Evolutionary conservation across 2,329 filamentous ascomycete genomes (phyloP), one percentile per base, ranked within the genome.

Genomic region (Fusarium coffeatum): DNA sequence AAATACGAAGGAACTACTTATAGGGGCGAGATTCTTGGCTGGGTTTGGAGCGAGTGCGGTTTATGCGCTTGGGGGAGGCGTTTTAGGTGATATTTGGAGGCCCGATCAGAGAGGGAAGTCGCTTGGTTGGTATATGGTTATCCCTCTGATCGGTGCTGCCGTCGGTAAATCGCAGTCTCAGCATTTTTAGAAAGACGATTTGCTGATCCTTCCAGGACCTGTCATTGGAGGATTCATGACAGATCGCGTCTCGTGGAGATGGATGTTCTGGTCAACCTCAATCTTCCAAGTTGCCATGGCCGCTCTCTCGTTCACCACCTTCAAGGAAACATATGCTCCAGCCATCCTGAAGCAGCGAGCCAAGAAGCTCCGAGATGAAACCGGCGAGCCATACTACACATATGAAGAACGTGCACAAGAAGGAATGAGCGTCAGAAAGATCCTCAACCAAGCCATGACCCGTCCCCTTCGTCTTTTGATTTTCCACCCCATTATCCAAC

Each of bases 401-500:
- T 40, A 79, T 7, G 78, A 74, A 56, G 83, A 86, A 55, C 76
- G 74, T 3, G 75, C 78, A 1, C 75, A 83, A 37, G 40, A 64
- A 12, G 76, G 76, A 2, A 20, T 16, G 74, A 72, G 5, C 68
- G 80, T 9, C 62, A 43, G 4, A 3, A 80, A 18, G 1, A 30
- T 77, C 7, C 48, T 83, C 3, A 54, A 45, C 1, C 70, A 69
- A 8, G 82, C 85, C 5, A 70, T 90, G 42, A 78, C 84, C 10
- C 83, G 89, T 0, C 89, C 89, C 0, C 82, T 89, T 56, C 82
- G 83, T 3, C 80, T 91, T 6, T 79, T 91, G 1, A 69, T 73
- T 9, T 88, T 87, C 1, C 88, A 91, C 55, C 86, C 88, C 13
- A 89, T 90, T 61, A 83, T 91, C 27, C 87, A 89, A 71, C 81